Evolutionary conservation across 805 yeast genomes (phyloP), one percentile per base, ranked within the genome.

Genomic region (Torulaspora franciscae): DNA sequence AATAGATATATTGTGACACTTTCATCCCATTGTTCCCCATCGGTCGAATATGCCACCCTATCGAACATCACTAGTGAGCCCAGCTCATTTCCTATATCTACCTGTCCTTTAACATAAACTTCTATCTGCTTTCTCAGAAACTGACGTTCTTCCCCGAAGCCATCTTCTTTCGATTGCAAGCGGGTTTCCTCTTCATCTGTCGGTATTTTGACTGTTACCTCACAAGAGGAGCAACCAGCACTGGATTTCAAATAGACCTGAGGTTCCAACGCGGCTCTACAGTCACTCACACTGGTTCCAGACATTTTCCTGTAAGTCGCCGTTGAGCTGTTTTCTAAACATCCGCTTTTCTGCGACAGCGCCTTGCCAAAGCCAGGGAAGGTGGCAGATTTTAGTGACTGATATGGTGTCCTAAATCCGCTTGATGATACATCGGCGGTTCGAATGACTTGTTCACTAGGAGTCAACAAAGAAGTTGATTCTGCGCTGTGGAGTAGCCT

Each of bases 21-120:
- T 13, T 41, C 39, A 29, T 70, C 73, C 78, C 79, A 76, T 11
- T 61, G 57, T 2, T 46, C 55, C 1, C 73, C 76, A 52, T 72
- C 72, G 3, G 68, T 62, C 11, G 77, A 71, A 14, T 74, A 68
- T 14, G 65, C 61, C 17, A 73, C 52, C 22, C 51, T 55, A 48
- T 76, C 80, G 56, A 76, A 75, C 42, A 72, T 51, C 3, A 65
- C 48, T 17, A 59, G 40, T 4, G 48, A 33, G 1, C 52, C 54
- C 17, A 39, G 36, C 8, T 48, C 43, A n/a, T 37, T 36, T 4
- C 37, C 46, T 10, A 41, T 32, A 3, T 51, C 51, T 13, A 51
- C 47, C 25, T 44, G 42, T 27, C 37, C 30, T 37, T 42, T 44
- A 7, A 48, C 24, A 13, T 33, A 42, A 7, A 15, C 23, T 25